phyloP scores from a whole-genome alignment of 2,329 filamentous ascomycete genomes.

The Aureobasidium namibiae region DNA sequence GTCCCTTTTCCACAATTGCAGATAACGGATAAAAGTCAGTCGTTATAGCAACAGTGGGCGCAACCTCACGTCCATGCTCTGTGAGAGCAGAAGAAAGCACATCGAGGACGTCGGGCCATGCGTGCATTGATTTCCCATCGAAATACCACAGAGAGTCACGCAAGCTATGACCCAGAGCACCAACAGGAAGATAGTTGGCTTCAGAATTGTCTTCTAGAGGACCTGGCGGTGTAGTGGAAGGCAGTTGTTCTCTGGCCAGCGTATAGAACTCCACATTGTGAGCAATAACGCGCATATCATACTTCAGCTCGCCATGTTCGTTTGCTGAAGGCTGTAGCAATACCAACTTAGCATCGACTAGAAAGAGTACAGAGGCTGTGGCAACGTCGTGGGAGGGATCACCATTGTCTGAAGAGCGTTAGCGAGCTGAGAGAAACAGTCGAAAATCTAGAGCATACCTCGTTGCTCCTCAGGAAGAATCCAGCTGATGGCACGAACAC shows the following conservation, averaged over 20 bases:
- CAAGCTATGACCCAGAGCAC: conserved; percentile 43
- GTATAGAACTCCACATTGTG: conserved; percentile 95
- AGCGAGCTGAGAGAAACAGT: conserved; percentile 18
- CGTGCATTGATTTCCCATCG: conserved; percentile 74
- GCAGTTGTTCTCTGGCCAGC: conserved; percentile 77
- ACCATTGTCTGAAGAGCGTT: conserved; percentile 53
- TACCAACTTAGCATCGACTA: conserved; percentile 96
- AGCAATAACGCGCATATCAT: conserved; percentile 94
- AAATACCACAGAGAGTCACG: conserved; percentile 92
- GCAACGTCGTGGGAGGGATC: conserved; percentile 94
- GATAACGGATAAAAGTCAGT: conserved; percentile 96
- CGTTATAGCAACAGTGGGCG: conserved; percentile 65
- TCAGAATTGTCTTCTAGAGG: not conserved
- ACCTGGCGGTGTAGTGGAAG: conserved; percentile 23
- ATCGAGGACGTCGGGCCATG: conserved; percentile 84
- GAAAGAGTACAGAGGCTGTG: conserved; percentile 83
- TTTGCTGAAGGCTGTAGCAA: conserved; percentile 79
- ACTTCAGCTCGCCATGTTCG: conserved; percentile 78
- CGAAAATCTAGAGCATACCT: conserved; percentile 36
- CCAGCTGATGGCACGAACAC: conserved; percentile 92
- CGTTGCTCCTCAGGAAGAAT: conserved; percentile 86
- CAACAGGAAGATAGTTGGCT: conserved; percentile 16
- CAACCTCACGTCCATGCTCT: conserved; percentile 61
- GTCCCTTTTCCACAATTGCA: conserved; percentile 77
- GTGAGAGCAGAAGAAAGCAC: conserved; percentile 63